Base-by-base conservation (phyloP, 345 rosid genomes). In the Alliaria petiolata region DNA sequence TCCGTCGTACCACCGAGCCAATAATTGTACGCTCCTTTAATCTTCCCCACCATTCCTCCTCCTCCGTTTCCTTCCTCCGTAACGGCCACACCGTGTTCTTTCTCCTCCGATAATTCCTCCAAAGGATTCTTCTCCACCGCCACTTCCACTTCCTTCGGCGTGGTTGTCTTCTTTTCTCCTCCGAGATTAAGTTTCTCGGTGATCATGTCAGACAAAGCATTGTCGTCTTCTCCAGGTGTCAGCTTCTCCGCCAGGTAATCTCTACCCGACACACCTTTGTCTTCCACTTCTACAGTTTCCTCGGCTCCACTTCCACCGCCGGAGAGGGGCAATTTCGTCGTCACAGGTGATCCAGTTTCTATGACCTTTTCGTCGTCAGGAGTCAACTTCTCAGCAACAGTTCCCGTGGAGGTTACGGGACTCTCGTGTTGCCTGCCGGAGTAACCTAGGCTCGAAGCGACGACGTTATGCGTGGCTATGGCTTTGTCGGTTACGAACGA, bases 161-260 rank as follows among this genome's bases (percentile, higher is more conserved):
- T n/a, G n/a, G n/a, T 89, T 0, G 44, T 73, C 65, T 62, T 67
- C 39, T 76, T 45, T 76, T 55, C 80, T 22, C 40, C 22, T 25
- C 85, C 70, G 42, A 36, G 71, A 10, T 68, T 61, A 60, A 84
- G 71, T 20, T 82, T 74, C 69, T 79, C 88, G 0, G 85, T 55
- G 6, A 85, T 81, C 43, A 85, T 62, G 30, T 86, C 86, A 7
- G 89, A 77, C 33, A 85, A 74, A 0, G 90, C 91, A 63, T 45
- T 82, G 62, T 90, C 90, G 70, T 84, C 98, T 42, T 90, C 95
- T 6, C 84, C 83, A 3, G 91, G 85, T 83, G 34, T 85, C 63
- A 86, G 40, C 54, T 88, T 90, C 77, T 86, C 96, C 8, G 74
- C 71, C 1, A 81, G n/a, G 54, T 80, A 80, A n/a, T 74, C 78